Base-by-base conservation (phyloP, 1,284 basidiomycete species). In the Mycena citricolor region DNA sequence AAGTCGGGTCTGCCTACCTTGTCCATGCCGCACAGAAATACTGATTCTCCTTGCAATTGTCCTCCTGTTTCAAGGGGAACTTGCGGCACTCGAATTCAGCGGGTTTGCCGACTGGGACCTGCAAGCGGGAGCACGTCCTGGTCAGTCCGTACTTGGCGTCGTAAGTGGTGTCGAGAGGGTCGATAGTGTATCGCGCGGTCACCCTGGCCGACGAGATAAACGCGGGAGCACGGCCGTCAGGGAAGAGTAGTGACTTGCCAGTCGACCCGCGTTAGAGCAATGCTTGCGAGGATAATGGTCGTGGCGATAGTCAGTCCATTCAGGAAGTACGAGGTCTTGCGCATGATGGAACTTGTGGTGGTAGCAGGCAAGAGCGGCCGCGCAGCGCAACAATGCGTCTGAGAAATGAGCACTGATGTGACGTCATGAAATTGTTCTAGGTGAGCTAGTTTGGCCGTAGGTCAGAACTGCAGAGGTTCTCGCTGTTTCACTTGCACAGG, bases 11-110 rank as follows among this genome's bases (percentile, higher is more conserved):
- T 2, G 20, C 47, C 28, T 8, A 47, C 49, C 44, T 51, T 12
- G 73, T 75, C 86, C 86, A 89, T 32, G 73, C 68, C 14, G 76
- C 71, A 61, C 86, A 89, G 61, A 85, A 80, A 0, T 60, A 44
- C 38, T 68, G 65, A 52, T 84, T 81, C 47, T 81, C 75, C 36
- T 74, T 63, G 56, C 86, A 89, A 2, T 60, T 56, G 56, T 87
- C 84, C 21, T 71, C 61, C 1, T 74, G 74, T n/a, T 74, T 70
- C 35, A 67, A 64, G 3, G 85, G 85, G 63, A 89, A 89, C 8
- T 65, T 58, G 36, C 83, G 78, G 53, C 85, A 89, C 32, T 77
- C 63, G 57, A 74, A 80, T 20, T 77, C 70, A 5, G 70, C 70
- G 34, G 80, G 54, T 32, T 66, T 65, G 29, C 68, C 67, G 24